Base-by-base conservation (phyloP, 2,329 filamentous ascomycete species). In the Aspergillus caelatus region DNA sequence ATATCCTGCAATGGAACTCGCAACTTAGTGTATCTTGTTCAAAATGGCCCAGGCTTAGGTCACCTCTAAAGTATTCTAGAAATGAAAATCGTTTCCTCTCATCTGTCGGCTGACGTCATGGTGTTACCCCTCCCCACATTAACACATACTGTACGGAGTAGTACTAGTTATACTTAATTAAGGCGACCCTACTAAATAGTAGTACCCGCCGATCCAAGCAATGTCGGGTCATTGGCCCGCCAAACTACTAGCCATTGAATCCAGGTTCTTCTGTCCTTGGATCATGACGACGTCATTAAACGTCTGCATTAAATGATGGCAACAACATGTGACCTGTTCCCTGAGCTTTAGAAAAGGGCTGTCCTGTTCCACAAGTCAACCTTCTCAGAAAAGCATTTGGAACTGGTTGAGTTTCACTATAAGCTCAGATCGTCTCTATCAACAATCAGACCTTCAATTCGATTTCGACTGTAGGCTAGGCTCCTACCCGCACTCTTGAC, bases 271-370 rank as follows among this genome's bases (percentile, higher is more conserved):
- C 23, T 62, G 61, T 67, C 61, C 58, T 66, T 65, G 58, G 46
- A 63, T 70, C 68, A 74, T 74, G 69, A 71, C 72, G 70, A 75
- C 73, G 73, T 75, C 73, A 75, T 67, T 53, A 34, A 50, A 65
- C 58, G 21, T 55, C 30, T 53, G 62, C 56, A 23, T 19, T 21
- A 55, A 55, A 54, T 55, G 34, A 64, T 34, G 19, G 56, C 60
- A 50, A 50, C 48, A 52, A 16, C 48, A 64, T 66, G 62, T 60
- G 55, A 61, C 57, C 39, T 54, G 46, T 60, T 55, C 41, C 30
- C 46, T 48, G 34, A 41, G 26, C 32, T 50, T 32, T 14, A 58
- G 26, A 26, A 50, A 58, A 58, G 39, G 53, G 45, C 11, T 7
- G 28, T 58, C 16, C 28, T 57, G 36, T 21, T 21, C 36, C 19